phyloP scores from a whole-genome alignment of 257 asterid species.

The Apocynum venetum region DNA sequence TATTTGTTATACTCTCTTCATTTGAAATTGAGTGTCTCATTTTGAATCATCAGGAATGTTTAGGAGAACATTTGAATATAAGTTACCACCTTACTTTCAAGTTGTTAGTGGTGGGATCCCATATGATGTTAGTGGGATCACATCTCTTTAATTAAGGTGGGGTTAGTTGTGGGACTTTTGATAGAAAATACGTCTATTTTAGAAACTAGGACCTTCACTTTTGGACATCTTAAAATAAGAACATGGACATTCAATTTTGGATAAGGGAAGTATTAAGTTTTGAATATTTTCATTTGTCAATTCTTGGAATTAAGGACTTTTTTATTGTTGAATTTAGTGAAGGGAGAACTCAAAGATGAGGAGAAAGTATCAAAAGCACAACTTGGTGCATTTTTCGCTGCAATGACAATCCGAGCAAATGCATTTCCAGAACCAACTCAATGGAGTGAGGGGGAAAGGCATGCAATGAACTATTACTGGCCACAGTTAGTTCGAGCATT shows the following conservation, averaged over 20 bases:
- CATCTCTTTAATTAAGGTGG: not conserved
- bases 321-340: conserved; percentile 38
- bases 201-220: not conserved
- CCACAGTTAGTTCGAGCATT: conserved; percentile 66
- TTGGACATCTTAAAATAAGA: not conserved
- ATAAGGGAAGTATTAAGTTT: not conserved
- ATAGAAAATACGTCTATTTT: not conserved
- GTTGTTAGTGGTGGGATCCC: not conserved
- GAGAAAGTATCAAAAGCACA: conserved; percentile 78
- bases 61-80: not conserved
- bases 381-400: conserved; percentile 90
- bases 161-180: too few relatives aligned
- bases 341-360: conserved; percentile 76
- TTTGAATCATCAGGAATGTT: not conserved
- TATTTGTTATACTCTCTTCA: not conserved
- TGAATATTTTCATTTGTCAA: not conserved
- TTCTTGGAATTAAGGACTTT: conserved; percentile 7
- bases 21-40: not conserved
- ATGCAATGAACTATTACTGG: conserved; percentile 80
- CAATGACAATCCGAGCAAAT: conserved; percentile 91
- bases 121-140: not conserved
- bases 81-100: not conserved
- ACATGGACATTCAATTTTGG: not conserved
- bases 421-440: conserved; percentile 89
- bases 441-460: conserved; percentile 97